Evolutionary conservation across 2,329 filamentous ascomycete species (phyloP), one percentile per base, ranked within the genome.

Genomic region (Aspergillus eucalypticola): DNA sequence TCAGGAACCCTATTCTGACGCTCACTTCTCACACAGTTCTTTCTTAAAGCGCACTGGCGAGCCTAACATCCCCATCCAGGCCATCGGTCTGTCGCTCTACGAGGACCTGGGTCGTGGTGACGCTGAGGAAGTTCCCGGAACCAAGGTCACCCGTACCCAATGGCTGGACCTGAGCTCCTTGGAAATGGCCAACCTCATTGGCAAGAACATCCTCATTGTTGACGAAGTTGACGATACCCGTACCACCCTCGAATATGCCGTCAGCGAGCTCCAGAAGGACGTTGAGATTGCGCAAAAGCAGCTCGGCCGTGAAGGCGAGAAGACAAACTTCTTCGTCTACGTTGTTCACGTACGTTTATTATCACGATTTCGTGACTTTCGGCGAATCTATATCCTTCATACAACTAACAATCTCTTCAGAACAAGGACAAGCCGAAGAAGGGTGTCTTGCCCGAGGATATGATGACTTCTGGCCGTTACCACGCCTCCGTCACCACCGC

Each of bases 361-460:
- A 3, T 11, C 11, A 21, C 21, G 8, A 17, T 42, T 8, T 4
- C 21, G 23, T 21, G 1, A 8, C 17, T 35, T 25, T 39, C 15
- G 6, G n/a, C 19, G n/a, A 3, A n/a, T 5, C 11, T 21, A 17
- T 15, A 6, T 15, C 17, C 15, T 49, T 2, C 13, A 32, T 42
- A 8, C 7, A 10, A 23, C 53, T 54, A 29, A 56, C 41, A 46
- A 21, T 49, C 56, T 32, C 10, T 32, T 63, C 68, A 92, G 88
- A 99, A 99, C 85, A 99, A 99, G 87, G 87, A 97, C 79, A 98
- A 99, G 86, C 66, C 81, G 58, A 99, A 99, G 88, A 96, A 97
- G 84, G 95, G 95, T 56, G 80, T 79, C 19, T 83, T 99, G 59
- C 93, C 95, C 10, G 72, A 86, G 19, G 88, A 92, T 39, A 92